Evolutionary conservation across 23 red algal genomes (phyloP), one percentile per base, ranked within the genome.

Genomic region (Rhodosorus marinus): DNA sequence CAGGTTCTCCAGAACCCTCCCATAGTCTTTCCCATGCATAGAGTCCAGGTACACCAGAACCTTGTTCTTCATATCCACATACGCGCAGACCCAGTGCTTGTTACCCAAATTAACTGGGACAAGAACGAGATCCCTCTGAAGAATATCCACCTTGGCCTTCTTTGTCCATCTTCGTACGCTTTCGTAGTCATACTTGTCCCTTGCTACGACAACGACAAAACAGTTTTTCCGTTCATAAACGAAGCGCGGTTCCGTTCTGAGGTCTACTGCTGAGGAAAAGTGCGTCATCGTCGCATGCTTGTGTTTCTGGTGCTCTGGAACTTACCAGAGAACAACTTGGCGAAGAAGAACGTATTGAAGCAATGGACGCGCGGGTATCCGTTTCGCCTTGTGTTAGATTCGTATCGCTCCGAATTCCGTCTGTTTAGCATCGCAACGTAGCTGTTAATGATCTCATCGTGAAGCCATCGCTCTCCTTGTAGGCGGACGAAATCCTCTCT

Each of bases 341-440:
- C 62, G n/a, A 47, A 78, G 47, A 78, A 78, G 33, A 67, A 78
- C 0, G 58, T 66, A 24, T 64, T 78, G 23, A 64, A 78, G 38
- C 38, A 43, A 17, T 43, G 17, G 11, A 43, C 38, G 11, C 38
- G 38, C 38, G 11, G 38, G 11, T 43, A 11, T 11, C 17, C 11
- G 11, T 17, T 17, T 11, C 38, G 17, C 11, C 38, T 43, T 17
- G 38, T 17, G 17, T 43, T 43, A 11, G 11, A 11, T 43, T 43
- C 38, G 11, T 17, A 17, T 43, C 38, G 38, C 11, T 11, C 38
- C 38, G 38, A 11, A 17, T 43, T 43, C 11, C 38, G 62, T 27
- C 33, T 54, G 35, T 78, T 78, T 11, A 78, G 23, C 48, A 78
- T 28, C 9, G 58, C 60, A 5, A 67, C 52, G 41, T 78, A 78